Percentiles rank a stretch among this genome's conserved stretches.
phyloP scores from a whole-genome alignment of 352 stramenopile genomes.

The Pythium coloratum region DNA sequence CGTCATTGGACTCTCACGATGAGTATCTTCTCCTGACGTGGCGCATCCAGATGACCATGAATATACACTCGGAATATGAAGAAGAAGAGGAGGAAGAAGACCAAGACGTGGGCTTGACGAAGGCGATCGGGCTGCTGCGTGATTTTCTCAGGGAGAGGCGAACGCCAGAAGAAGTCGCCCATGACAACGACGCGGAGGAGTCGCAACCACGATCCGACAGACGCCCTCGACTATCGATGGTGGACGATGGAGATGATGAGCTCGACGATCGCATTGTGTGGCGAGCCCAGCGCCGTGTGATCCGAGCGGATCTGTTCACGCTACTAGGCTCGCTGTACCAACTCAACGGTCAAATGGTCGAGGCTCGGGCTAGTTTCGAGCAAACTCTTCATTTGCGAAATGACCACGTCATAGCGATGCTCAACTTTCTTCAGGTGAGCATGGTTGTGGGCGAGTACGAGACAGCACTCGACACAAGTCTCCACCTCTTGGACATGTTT shows the following conservation, averaged over 20 bases:
- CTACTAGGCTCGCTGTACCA: slow-evolving; percentile 39
- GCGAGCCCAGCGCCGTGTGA: slow-evolving; percentile 33
- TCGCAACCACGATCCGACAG: neutral
- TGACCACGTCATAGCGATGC: slow-evolving; percentile 41
- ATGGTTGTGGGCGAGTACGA: slow-evolving; percentile 42
- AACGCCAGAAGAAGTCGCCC: slow-evolving; percentile 25
- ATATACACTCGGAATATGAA: slow-evolving; percentile 5
- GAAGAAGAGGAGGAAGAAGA: neutral
- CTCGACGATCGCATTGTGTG: slow-evolving; percentile 24
- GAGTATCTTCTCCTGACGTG: slow-evolving; percentile 51
- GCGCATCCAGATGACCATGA: slow-evolving; percentile 39
- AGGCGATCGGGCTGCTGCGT: slow-evolving; percentile 33
- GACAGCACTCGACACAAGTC: slow-evolving; percentile 32
- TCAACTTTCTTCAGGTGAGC: slow-evolving; percentile 51
- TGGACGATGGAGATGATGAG: slow-evolving; percentile 29
- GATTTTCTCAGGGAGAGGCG: slow-evolving; percentile 41
- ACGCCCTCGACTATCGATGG: neutral
- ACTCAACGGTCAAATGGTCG: slow-evolving; percentile 32
- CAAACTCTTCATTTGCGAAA: slow-evolving; percentile 34
- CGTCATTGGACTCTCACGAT: slow-evolving; percentile 43
- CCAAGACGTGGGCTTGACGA: slow-evolving; percentile 4
- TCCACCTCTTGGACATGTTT: slow-evolving; percentile 37
- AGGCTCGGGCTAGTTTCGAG: slow-evolving; percentile 33
- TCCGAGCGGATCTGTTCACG: slow-evolving; percentile 44
- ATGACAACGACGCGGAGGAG: slow-evolving; percentile 13